Base-by-base conservation (phyloP, 352 stramenopile species). In the Globisporangium irregulare region DNA sequence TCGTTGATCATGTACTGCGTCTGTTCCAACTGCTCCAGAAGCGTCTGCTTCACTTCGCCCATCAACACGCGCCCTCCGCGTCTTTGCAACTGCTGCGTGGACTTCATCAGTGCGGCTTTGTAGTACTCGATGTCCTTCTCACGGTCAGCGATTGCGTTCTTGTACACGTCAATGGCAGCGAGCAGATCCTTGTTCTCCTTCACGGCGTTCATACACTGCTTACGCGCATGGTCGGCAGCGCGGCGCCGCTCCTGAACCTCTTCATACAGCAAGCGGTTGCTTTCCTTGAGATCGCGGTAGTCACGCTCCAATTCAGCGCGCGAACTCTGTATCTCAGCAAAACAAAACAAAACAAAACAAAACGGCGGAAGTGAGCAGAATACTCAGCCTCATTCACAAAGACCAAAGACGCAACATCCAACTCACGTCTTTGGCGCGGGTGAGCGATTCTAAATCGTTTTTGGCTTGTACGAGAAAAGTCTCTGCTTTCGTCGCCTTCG, bases 1-100 rank as follows among this genome's bases (percentile, higher is more conserved):
- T 84, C 81, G 22, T 78, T 79, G 54, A 93, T 86, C 83, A 93
- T 91, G 64, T 76, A 87, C 71, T 92, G 86, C 0, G 86, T 93
- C 57, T 93, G 79, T 41, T 92, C 80, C 2, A 93, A 72, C 71
- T 93, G 86, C 50, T 87, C 78, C 48, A 93, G 50, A 24, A 92
- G 68, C 60, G 81, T 90, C 54, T 93, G 76, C 72, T 93, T 91
- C 32, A 88, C 83, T 56, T 91, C 83, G 18, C 71, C 72, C 60
- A 93, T 80, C 8, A 79, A 86, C 9, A 80, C 74, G 32, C 78
- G 78, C 20, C 76, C 77, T 64, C 27, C 27, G 34, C 34, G 34
- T 41, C 34, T 41, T 41, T 87, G 66, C 2, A 90, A 60, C 41
- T 90, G 77, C 62, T 91, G 82, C 3, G 81, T 72, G 25, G 78